phyloP scores from a whole-genome alignment of 768 basidiomycete species.

The Chalciporus chontae region DNA sequence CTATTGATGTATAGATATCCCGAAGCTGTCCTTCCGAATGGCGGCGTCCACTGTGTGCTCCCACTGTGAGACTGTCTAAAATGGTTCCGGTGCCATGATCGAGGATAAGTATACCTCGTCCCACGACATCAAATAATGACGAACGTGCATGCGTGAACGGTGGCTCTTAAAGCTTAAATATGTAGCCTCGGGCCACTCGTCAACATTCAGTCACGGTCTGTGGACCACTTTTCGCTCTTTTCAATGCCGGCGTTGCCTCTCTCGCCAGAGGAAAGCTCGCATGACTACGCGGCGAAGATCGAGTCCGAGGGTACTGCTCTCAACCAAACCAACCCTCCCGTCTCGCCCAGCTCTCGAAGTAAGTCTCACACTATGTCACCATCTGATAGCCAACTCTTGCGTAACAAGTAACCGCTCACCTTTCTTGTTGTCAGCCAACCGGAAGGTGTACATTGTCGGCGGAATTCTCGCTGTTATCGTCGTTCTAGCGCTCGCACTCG shows the following conservation, averaged over 20 bases:
- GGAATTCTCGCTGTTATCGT: slow-evolving; percentile 10
- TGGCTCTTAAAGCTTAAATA: neutral
- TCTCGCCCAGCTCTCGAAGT: slow-evolving; percentile 5
- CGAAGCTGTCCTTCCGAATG: no score
- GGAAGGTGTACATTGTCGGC: slow-evolving; percentile 16
- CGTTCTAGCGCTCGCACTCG: slow-evolving; percentile 24
- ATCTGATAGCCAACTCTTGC: neutral
- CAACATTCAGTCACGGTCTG: no score
- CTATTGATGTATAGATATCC: no score
- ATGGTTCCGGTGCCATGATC: no score
- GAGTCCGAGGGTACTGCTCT: slow-evolving; percentile 1
- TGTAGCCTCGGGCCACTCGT: neutral
- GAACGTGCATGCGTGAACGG: slow-evolving; percentile 10
- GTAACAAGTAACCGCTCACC: no score
- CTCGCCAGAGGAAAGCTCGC: slow-evolving; percentile 2
- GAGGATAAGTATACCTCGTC: neutral
- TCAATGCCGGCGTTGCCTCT: slow-evolving; percentile 7
- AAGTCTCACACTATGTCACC: neutral
- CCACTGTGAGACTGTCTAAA: no score
- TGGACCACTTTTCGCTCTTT: neutral
- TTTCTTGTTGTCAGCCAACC: slow-evolving; percentile 13
- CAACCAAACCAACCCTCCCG: neutral
- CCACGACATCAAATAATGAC: slow-evolving; percentile 6
- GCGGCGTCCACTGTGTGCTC: neutral
- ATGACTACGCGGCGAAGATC: slow-evolving; percentile 1